These are phyloP conservation scores for Physcomitrellopsis africana DNA, from an alignment of 225 moss, liverwort and hornwort species.

Conservation along the genomic window DNA sequence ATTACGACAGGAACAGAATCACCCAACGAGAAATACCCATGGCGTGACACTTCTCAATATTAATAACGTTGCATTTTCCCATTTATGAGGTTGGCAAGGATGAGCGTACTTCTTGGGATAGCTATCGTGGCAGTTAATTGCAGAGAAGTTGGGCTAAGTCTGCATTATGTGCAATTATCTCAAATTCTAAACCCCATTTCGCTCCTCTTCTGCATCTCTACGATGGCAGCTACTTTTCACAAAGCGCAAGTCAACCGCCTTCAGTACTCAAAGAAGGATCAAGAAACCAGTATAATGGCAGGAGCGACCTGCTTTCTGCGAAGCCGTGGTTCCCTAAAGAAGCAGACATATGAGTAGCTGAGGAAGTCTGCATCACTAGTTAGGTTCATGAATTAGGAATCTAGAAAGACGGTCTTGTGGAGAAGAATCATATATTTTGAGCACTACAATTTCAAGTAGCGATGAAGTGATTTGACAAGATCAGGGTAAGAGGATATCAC, in stretches of 20 bases:
- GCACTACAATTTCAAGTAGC: conserved; percentile 6
- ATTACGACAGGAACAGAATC: neutral
- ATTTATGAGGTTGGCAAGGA: conserved; percentile 11
- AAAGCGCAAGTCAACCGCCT: conserved; percentile 16
- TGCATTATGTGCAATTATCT: conserved; percentile 24
- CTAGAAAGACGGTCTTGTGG: neutral
- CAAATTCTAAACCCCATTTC: conserved; percentile 22
- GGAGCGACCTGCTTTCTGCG: neutral
- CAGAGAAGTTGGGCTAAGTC: conserved; percentile 6
- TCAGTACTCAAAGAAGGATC: conserved; percentile 9
- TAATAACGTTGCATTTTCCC: conserved; percentile 1
- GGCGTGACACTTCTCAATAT: neutral
- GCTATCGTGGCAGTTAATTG: conserved; percentile 20
- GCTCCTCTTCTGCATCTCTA: conserved; percentile 22
- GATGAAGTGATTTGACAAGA: conserved; percentile 2
- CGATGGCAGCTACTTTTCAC: conserved; percentile 19
- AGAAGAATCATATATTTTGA: conserved; percentile 3
- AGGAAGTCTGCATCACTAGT: neutral
- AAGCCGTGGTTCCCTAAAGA: neutral
- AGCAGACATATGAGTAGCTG: neutral
- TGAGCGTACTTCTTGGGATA: neutral
- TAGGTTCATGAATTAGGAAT: neutral
- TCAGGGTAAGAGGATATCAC: neutral
- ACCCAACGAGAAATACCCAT: neutral
- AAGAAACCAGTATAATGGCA: neutral